Percentiles rank a stretch among this genome's conserved stretches.
Evolutionary conservation across 768 basidiomycete species (phyloP).

Genomic region (Gymnopilus dilepis): DNA sequence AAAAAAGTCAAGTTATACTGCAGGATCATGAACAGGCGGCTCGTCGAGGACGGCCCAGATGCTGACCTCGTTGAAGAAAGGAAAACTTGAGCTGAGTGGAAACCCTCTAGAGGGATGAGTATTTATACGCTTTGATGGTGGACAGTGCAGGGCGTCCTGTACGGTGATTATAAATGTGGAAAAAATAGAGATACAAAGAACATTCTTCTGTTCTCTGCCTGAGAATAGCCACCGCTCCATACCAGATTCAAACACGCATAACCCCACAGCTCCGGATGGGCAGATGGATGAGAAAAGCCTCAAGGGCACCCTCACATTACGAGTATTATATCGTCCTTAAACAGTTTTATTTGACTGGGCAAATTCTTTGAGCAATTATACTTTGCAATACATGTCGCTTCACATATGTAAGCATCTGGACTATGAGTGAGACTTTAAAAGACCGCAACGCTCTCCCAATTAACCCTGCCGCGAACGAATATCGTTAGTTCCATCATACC

Average conservation of each 20-base stretch:
- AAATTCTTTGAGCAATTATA: slow-evolving; percentile 5
- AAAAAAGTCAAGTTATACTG: slow-evolving; percentile 2
- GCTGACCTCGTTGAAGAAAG: slow-evolving; percentile 16
- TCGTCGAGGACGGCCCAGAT: too few species aligned
- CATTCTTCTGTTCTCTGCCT: too few species aligned
- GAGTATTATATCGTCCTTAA: too few species aligned
- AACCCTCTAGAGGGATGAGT: slow-evolving; percentile 6
- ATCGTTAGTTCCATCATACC: slow-evolving; percentile 2
- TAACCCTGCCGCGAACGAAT: slow-evolving; percentile 19
- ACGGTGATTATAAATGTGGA: too few species aligned
- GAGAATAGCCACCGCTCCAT: too few species aligned
- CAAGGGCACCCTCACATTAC: too few species aligned
- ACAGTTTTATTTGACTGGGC: slow-evolving; percentile 11
- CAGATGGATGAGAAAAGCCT: too few species aligned
- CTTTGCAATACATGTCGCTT: background rate
- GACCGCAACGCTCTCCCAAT: slow-evolving; percentile 24
- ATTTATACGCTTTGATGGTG: slow-evolving; percentile 18
- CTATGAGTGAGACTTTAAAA: slow-evolving; percentile 2
- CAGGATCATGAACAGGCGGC: background rate
- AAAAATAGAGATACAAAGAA: too few species aligned
- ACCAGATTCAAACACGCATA: too few species aligned
- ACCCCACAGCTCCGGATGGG: too few species aligned
- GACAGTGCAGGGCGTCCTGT: too few species aligned
- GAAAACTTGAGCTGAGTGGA: slow-evolving; percentile 17
- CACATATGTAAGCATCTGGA: slow-evolving; percentile 7